Conservation (phyloP, 2,329 filamentous ascomycete species). For the Colletotrichum shisoi region DNA sequence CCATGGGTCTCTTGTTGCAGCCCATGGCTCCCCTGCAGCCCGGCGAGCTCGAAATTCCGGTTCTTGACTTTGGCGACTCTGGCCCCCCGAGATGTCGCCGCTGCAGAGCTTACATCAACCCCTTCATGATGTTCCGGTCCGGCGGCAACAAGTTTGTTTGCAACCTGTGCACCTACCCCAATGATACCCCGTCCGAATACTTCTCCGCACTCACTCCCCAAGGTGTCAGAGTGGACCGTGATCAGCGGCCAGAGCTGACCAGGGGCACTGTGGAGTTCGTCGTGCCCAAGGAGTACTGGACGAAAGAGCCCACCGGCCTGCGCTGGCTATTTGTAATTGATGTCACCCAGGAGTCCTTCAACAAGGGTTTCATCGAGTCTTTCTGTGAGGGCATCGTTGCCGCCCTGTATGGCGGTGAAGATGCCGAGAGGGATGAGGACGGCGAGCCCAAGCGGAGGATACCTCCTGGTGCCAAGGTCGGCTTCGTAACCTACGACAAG, state of each 20-base stretch:
- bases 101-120: conserved; percentile 97
- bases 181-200: conserved; percentile 91
- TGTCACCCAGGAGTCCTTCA: conserved; percentile 88
- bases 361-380: conserved; percentile 87
- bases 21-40: conserved; percentile 83
- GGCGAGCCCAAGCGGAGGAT: conserved; percentile 65
- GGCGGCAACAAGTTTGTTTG: conserved; percentile 97
- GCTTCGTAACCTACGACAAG: conserved; percentile 95
- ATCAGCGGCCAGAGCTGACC: conserved; percentile 87
- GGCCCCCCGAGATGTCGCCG: conserved; percentile 91
- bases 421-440: conserved; percentile 61
- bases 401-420: conserved; percentile 79
- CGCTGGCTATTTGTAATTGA: conserved; percentile 93
- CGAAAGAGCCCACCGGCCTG: conserved; percentile 87
- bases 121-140: conserved; percentile 96
- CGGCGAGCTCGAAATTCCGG: conserved; percentile 86
- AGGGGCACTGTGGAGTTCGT: conserved; percentile 94
- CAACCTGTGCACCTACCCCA: conserved; percentile 97
- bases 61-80: conserved; percentile 91
- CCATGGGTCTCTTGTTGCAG: conserved; percentile 87
- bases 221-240: conserved; percentile 84
- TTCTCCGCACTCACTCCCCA: conserved; percentile 89
- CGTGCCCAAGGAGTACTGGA: conserved; percentile 99
- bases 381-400: conserved; percentile 88
- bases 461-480: conserved; percentile 83